These are phyloP conservation scores for Suillus clintonianus DNA, from an alignment of 768 basidiomycete genomes.

Conservation along the genomic window DNA sequence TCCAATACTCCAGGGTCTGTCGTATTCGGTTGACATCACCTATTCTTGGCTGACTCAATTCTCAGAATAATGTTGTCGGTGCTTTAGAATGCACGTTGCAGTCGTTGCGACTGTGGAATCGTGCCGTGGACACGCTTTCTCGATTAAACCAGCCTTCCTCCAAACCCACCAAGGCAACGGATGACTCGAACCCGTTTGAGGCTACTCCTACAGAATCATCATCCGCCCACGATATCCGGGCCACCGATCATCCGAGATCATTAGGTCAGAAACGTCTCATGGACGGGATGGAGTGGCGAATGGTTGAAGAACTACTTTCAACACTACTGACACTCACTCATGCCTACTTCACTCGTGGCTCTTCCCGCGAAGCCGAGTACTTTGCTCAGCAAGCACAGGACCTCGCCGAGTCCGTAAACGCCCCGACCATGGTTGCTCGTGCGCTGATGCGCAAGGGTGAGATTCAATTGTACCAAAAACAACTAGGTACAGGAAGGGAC, in stretches of 20 bases:
- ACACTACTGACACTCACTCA: constrained; percentile 67
- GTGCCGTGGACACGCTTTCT: constrained; percentile 68
- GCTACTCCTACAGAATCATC: constrained; percentile 29
- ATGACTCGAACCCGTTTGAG: constrained; percentile 58
- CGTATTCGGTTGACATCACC: neutral
- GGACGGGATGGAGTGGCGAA: constrained; percentile 71
- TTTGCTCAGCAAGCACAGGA: constrained; percentile 79
- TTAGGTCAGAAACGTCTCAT: constrained; percentile 30
- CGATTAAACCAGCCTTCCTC: constrained; percentile 51
- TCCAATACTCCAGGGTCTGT: constrained; percentile 67
- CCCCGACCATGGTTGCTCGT: constrained; percentile 63
- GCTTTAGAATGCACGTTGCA: constrained; percentile 64
- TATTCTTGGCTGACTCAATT: neutral
- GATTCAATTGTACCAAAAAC: constrained; percentile 64
- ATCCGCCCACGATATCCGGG: constrained; percentile 41
- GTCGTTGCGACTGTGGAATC: constrained; percentile 77
- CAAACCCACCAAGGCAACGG: constrained; percentile 24
- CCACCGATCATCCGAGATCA: constrained; percentile 27
- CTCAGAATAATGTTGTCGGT: constrained; percentile 60
- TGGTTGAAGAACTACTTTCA: constrained; percentile 69
- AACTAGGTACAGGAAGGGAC: constrained; percentile 56
- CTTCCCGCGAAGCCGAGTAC: constrained; percentile 82
- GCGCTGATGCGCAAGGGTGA: constrained; percentile 71
- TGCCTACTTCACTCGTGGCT: constrained; percentile 72
- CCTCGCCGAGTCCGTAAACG: constrained; percentile 67